Evolutionary conservation across 2,329 filamentous ascomycete genomes (phyloP), one percentile per base, ranked within the genome.

Genomic region (Exophiala viscosa): DNA sequence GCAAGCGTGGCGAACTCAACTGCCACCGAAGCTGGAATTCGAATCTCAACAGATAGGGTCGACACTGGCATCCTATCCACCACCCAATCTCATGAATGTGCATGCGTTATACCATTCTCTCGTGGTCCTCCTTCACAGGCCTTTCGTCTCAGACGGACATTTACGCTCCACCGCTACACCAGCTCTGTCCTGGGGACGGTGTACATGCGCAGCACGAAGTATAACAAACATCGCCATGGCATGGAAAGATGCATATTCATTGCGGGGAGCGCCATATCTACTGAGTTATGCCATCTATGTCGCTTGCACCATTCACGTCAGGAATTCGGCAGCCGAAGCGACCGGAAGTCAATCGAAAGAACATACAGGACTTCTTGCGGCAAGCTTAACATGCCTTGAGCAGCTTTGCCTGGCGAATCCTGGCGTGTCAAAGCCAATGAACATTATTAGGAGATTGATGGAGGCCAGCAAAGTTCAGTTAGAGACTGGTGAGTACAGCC

Each of bases 111-210:
- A 73, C 55, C 64, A 75, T 53, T 69, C 72, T 3, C 65, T 76
- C 10, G 66, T 69, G 8, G 76, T 76, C 41, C 64, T 77, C 0
- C 66, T 76, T 8, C 72, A 76, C 50, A 70, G 73, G 1, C 72
- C 74, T 1, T 76, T 76, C 56, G 66, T 75, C 0, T 67, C 60
- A 3, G 60, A 65, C 40, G 65, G 65, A 8, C 65, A 69, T 47
- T 58, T 67, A 3, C 60, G 63, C 36, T 60, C 60, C 60, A 62
- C 23, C 57, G 63, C 33, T 54, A 63, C 52, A 2, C 59, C 61
- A 11, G 60, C 61, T 7, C 54, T 47, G 33, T 66, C 65, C 3
- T 67, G 65, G 65, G 65, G 67, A 63, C 42, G 63, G 55, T 64
- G 72, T 62, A 60, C 67, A 59, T 33, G 54, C 58, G 57, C 71